Base-by-base conservation (phyloP, 2,329 filamentous ascomycete genomes). In the Orbilia javanica region DNA sequence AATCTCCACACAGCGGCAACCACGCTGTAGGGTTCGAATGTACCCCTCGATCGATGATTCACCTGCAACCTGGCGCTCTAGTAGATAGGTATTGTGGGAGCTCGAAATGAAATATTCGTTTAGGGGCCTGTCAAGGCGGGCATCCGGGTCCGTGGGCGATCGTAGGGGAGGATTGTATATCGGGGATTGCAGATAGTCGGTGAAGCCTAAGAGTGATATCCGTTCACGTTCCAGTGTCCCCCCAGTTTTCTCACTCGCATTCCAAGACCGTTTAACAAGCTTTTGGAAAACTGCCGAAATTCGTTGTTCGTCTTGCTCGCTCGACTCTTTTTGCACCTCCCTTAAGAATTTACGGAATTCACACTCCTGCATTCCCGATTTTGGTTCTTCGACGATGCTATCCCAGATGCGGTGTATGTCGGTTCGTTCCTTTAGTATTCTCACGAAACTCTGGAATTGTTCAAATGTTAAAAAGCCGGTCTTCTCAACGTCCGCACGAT, bases 101-200 rank as follows among this genome's bases (percentile, higher is more conserved):
- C 94, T 97, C 0, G 95, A 98, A 80, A 99, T 96, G 86, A 94
- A 97, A 84, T 99, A 99, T 83, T 98, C 95, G 83, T 97, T 97
- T 83, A 98, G 86, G 0, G 96, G 96, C 25, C 92, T 90, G 82
- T 97, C 90, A 68, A 97, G 89, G 4, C 50, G 67, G 29, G 75
- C 68, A 4, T 79, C 72, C 11, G 88, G 84, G n/a, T 89, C 88
- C 78, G 88, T 87, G 48, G 88, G 13, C 20, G 22, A n/a, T 34
- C 63, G 88, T 29, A 88, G 85, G 1, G 92, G 87, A 1, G 89
- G 87, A 82, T 96, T 97, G 81, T 90, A 88, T 52, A 89, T 88
- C 0, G 93, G 68, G 39, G 81, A 97, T 13, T 90, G 89, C 11
- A 97, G 86, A 82, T 92, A 97, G 10, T 89, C 89, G 29, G 93